phyloP scores from a whole-genome alignment of 192 early-diverging fungal species.

The Tieghemiomyces parasiticus region DNA sequence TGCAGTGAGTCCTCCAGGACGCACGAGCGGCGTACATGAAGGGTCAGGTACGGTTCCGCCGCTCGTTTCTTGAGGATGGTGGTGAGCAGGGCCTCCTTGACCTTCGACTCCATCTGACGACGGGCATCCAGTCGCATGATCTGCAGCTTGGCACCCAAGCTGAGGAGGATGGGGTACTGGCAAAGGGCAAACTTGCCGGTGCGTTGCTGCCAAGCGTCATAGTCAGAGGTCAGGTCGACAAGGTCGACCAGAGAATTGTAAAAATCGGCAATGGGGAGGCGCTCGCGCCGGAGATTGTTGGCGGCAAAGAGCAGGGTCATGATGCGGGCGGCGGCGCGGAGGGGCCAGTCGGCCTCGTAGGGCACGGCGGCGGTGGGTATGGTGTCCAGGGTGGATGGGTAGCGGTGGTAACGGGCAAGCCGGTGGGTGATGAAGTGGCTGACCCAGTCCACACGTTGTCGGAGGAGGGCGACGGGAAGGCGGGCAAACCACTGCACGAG shows the following conservation, averaged over 20 bases:
- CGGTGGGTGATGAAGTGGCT: conserved; percentile 76
- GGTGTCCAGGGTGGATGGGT: conserved; percentile 10
- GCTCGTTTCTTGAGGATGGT: conserved; percentile 34
- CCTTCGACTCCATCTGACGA: conserved; percentile 61
- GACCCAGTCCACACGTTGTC: conserved; percentile 58
- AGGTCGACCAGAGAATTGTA: conserved; percentile 71
- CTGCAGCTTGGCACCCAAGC: conserved; percentile 55
- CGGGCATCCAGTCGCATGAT: conserved; percentile 65
- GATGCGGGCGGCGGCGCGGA: conserved; percentile 65
- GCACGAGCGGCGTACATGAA: conserved; percentile 42
- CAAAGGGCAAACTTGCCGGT: conserved; percentile 53
- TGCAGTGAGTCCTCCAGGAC: conserved; percentile 60
- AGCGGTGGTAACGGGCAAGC: conserved; percentile 45
- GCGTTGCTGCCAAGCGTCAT: conserved; percentile 55
- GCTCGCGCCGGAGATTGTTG: conserved; percentile 40
- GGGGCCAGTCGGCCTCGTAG: conserved; percentile 77
- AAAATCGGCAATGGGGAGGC: conserved; percentile 54
- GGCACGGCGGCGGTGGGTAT: conserved; percentile 14
- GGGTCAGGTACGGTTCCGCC: conserved; percentile 37
- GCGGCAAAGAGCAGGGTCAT: conserved; percentile 82
- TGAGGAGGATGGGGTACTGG: conserved; percentile 68
- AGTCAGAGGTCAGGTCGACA: conserved; percentile 55
- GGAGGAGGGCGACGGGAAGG: conserved; percentile 42
- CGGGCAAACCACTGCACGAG: conserved; percentile 71
- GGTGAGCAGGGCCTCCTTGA: conserved; percentile 45